phyloP scores from a whole-genome alignment of 2,329 filamentous ascomycete species.

The Scedosporium aurantiacum region DNA sequence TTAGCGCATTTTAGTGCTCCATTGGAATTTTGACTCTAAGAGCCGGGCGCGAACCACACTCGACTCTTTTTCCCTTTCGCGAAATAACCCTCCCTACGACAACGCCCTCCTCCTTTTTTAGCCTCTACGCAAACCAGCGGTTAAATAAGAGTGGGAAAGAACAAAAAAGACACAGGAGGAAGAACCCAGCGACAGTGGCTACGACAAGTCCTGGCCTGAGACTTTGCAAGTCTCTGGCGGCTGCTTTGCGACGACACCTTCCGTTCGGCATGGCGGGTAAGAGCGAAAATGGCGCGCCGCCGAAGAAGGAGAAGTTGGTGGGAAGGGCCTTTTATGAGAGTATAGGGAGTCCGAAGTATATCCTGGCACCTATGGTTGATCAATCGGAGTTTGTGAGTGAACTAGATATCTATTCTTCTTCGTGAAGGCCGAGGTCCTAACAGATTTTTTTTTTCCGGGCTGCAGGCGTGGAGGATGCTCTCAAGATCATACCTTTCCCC shows the following conservation, averaged over 20 bases:
- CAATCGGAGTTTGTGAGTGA: slow-evolving; percentile 85
- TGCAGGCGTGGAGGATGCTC: slow-evolving; percentile 88
- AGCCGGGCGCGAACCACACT: neutral
- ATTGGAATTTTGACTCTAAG: slow-evolving; percentile 11
- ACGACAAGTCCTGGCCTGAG: neutral
- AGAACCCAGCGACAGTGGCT: neutral
- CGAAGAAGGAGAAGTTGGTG: slow-evolving; percentile 51
- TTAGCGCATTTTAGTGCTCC: slow-evolving; percentile 31
- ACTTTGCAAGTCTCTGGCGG: slow-evolving; percentile 8
- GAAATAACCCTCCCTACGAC: neutral
- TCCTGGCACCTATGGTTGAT: slow-evolving; percentile 96
- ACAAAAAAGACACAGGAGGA: neutral
- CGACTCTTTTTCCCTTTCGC: neutral
- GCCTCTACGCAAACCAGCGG: neutral
- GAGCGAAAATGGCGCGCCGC: neutral
- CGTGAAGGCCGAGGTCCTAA: slow-evolving; percentile 8
- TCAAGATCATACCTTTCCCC: slow-evolving; percentile 80
- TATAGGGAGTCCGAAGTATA: slow-evolving; percentile 79
- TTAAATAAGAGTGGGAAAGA: neutral
- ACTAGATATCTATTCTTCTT: neutral
- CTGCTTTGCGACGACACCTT: slow-evolving; percentile 15
- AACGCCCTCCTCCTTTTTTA: neutral
- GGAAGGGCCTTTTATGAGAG: slow-evolving; percentile 91
- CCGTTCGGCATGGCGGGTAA: neutral
- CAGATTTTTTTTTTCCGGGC: neutral